Percentiles rank a stretch among this genome's conserved stretches.
Evolutionary conservation across 352 stramenopile genomes (phyloP).

Genomic region (Pythium rishiriense): DNA sequence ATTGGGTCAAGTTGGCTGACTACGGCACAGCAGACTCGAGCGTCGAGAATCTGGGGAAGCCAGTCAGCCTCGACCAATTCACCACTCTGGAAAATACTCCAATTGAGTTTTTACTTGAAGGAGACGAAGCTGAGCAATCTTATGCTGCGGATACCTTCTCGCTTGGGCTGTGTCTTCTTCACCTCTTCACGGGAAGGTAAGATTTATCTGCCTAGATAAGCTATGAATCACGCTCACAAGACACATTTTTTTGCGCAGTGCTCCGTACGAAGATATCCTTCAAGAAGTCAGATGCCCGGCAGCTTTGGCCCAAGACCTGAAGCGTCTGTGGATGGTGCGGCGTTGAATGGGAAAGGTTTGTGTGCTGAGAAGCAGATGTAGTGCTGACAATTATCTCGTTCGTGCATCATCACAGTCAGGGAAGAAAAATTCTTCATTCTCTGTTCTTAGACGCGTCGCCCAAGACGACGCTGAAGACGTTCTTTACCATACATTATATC

Average conservation of each 20-base stretch:
- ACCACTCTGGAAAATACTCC: slow-evolving; percentile 98
- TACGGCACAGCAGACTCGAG: slow-evolving; percentile 96
- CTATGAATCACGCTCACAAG: not conserved
- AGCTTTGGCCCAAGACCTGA: slow-evolving; percentile 79
- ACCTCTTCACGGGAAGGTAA: slow-evolving; percentile 95
- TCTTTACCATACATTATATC: slow-evolving; percentile 96
- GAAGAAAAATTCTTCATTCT: slow-evolving; percentile 62
- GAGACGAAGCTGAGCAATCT: slow-evolving; percentile 87
- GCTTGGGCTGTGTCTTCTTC: slow-evolving; percentile 94
- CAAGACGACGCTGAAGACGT: slow-evolving; percentile 76
- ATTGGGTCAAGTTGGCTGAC: slow-evolving; percentile 97
- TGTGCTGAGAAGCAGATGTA: not conserved
- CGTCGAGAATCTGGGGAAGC: slow-evolving; percentile 82
- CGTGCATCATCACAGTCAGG: slow-evolving; percentile 25
- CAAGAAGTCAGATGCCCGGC: slow-evolving; percentile 90
- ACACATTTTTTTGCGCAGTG: slow-evolving; percentile 42
- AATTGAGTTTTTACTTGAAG: slow-evolving; percentile 94
- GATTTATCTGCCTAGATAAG: not conserved
- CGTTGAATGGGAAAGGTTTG: not conserved
- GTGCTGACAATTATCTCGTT: not conserved
- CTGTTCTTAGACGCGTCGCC: slow-evolving; percentile 61
- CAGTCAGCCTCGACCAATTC: slow-evolving; percentile 94
- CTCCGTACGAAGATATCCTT: slow-evolving; percentile 98
- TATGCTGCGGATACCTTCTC: slow-evolving; percentile 96
- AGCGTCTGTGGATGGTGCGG: slow-evolving; percentile 87